Conservation (phyloP, 805 yeast genomes). For the Barnettozyma sucrosica region DNA sequence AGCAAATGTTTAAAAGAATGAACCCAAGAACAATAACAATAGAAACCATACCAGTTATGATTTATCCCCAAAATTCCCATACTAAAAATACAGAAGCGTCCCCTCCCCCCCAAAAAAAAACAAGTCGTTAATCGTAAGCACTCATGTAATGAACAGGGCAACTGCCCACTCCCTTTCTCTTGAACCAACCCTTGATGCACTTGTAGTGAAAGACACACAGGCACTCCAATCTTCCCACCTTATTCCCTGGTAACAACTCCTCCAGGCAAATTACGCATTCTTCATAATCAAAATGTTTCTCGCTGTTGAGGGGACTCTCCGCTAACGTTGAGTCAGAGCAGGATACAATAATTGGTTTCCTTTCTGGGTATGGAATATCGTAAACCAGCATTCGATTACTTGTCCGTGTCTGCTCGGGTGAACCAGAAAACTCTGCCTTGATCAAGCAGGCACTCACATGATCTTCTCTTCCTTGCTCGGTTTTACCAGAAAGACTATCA, state of each 20-base stretch:
- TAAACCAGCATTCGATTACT: conserved; percentile 85
- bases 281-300: conserved; percentile 31
- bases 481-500: conserved; percentile 12
- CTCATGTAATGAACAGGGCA: conserved; percentile 69
- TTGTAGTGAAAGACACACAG: conserved; percentile 88
- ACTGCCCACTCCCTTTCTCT: conserved; percentile 74
- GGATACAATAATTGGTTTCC: conserved; percentile 17
- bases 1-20: background rate
- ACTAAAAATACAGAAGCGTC: background rate
- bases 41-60: background rate
- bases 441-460: conserved; percentile 71
- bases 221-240: conserved; percentile 89
- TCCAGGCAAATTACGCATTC: conserved; percentile 96
- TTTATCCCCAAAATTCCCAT: background rate
- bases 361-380: conserved; percentile 29
- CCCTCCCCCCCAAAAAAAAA: too few species aligned
- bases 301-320: conserved; percentile 5
- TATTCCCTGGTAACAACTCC: conserved; percentile 77
- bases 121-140: background rate
- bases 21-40: background rate
- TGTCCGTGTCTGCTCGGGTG: conserved; percentile 48
- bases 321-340: conserved; percentile 21
- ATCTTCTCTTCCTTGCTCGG: conserved; percentile 37
- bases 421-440: conserved; percentile 56
- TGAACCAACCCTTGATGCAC: conserved; percentile 90